Evolutionary conservation across 495 filamentous ascomycete species (phyloP).

Genomic region (Aspergillus leporis): DNA sequence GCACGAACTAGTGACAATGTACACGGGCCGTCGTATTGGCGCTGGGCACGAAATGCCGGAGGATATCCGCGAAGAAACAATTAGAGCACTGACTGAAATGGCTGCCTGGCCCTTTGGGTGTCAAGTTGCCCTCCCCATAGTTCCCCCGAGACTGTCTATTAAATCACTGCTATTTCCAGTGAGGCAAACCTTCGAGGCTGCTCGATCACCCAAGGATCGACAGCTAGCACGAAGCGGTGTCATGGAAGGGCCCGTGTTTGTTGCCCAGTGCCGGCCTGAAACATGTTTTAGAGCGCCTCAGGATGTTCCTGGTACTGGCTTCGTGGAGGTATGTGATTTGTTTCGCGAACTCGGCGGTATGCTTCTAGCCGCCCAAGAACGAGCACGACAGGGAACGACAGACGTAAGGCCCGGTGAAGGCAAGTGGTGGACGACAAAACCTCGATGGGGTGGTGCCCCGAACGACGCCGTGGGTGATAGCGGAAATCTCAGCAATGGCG

Average conservation of each 20-base stretch:
- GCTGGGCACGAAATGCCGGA: conserved; percentile 73
- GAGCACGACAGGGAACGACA: conserved; percentile 65
- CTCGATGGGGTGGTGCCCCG: conserved; percentile 74
- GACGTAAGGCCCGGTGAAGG: conserved; percentile 71
- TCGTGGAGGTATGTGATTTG: conserved; percentile 62
- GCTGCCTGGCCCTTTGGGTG: conserved; percentile 79
- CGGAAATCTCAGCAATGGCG: conserved; percentile 27
- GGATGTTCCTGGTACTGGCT: conserved; percentile 47
- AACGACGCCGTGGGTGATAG: conserved; percentile 61
- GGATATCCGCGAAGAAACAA: conserved; percentile 67
- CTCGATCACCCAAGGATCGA: conserved; percentile 66
- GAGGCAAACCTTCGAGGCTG: conserved; percentile 57
- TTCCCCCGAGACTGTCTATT: conserved; percentile 62
- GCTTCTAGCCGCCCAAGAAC: conserved; percentile 79
- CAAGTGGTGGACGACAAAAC: conserved; percentile 76
- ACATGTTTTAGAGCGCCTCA: conserved; percentile 46
- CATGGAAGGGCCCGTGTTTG: conserved; percentile 71
- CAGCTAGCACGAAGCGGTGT: conserved; percentile 69
- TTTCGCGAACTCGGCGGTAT: conserved; percentile 73
- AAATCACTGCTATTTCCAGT: conserved; percentile 53
- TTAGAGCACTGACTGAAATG: conserved; percentile 75
- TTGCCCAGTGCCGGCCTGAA: conserved; percentile 59
- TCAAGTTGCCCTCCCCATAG: conserved; percentile 61
- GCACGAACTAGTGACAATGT: conserved; percentile 30
- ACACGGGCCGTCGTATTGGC: conserved; percentile 58